Evolutionary conservation across 257 asterid species (phyloP).

Genomic region (Solanum chmielewskii): DNA sequence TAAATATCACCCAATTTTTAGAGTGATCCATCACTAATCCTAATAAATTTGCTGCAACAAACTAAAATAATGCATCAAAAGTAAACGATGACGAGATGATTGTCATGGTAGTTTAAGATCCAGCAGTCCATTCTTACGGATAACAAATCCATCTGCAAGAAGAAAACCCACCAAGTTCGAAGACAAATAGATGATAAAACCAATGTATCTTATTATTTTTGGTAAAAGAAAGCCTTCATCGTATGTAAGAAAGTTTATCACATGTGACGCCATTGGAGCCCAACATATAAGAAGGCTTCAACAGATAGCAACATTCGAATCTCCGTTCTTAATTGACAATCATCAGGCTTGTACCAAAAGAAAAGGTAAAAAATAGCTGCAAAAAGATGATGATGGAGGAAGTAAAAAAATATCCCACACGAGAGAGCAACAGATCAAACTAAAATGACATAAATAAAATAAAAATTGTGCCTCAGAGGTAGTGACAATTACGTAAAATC

Average conservation of each 20-base stretch:
- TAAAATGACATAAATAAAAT: background rate
- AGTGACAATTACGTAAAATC: constrained; percentile 34
- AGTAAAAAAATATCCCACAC: background rate
- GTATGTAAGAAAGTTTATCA: background rate
- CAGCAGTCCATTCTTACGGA: background rate
- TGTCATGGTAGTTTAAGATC: background rate
- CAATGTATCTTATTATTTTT: background rate
- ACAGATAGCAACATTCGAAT: background rate
- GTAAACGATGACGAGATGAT: background rate
- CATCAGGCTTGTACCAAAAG: background rate
- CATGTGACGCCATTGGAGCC: background rate
- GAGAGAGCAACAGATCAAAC: background rate
- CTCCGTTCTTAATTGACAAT: constrained; percentile 1
- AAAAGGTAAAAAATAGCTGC: background rate
- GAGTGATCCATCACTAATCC: background rate
- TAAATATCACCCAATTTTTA: background rate
- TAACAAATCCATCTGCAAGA: background rate
- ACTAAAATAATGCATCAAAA: background rate
- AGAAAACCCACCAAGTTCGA: background rate
- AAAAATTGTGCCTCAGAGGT: constrained; percentile 33
- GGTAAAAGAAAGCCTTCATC: background rate
- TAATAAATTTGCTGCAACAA: background rate
- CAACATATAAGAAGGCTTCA: background rate
- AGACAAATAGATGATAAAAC: background rate
- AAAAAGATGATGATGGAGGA: background rate